phyloP scores from a whole-genome alignment of 805 yeast species.

The Pichia cabralensis region DNA sequence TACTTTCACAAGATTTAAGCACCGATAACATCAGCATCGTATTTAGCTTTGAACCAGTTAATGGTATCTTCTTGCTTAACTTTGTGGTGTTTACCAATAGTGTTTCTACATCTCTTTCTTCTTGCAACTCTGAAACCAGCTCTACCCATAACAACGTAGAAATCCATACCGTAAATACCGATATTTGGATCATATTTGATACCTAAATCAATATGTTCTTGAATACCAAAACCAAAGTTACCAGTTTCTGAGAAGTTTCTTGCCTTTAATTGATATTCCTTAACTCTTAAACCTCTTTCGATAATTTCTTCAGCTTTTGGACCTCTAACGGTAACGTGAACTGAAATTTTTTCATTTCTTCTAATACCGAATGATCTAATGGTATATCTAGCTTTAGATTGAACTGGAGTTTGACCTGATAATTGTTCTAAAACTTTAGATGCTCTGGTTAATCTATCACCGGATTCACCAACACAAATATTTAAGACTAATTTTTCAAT shows the following conservation, averaged over 20 bases:
- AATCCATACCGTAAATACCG: conserved; percentile 99
- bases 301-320: conserved; percentile 99
- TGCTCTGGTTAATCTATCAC: conserved; percentile 99
- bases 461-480: conserved; percentile 99
- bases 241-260: conserved; percentile 98
- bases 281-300: conserved; percentile 99
- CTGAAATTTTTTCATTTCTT: conserved; percentile 99
- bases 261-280: conserved; percentile 93
- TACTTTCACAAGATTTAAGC: conserved; percentile 30
- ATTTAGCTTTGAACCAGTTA: conserved; percentile 98
- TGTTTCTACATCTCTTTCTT: conserved; percentile 90
- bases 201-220: conserved; percentile 99
- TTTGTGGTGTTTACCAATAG: conserved; percentile 87
- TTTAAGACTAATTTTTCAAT: conserved; percentile 99
- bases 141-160: conserved; percentile 99
- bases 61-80: conserved; percentile 90
- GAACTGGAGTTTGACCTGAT: conserved; percentile 99
- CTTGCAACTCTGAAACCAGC: conserved; percentile 98
- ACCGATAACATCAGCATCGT: conserved; percentile 96
- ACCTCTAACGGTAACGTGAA: conserved; percentile 99
- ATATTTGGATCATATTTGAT: conserved; percentile 99
- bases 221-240: conserved; percentile 99
- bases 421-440: conserved; percentile 99
- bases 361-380: conserved; percentile 99
- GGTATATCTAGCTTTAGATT: conserved; percentile 99